Evolutionary conservation across 768 basidiomycete species (phyloP).

Genomic region (Tylopilus balloui): DNA sequence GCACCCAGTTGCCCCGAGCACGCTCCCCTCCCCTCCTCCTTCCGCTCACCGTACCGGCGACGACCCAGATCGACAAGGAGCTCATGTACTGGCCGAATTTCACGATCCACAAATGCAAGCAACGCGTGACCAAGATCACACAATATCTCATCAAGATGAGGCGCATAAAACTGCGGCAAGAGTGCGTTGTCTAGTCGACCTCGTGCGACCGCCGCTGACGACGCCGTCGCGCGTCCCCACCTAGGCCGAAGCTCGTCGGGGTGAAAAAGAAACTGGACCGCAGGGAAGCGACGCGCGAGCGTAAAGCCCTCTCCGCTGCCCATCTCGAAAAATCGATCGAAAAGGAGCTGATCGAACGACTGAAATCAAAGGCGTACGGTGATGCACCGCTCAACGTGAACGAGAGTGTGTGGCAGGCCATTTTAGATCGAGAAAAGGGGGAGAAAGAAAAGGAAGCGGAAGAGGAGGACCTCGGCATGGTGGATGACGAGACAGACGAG

Average conservation of each 20-base stretch:
- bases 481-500: constrained; percentile 53
- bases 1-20: neutral
- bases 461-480: constrained; percentile 39
- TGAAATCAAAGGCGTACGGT: constrained; percentile 96
- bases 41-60: neutral
- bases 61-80: constrained; percentile 81
- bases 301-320: constrained; percentile 93
- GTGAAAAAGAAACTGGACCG: constrained; percentile 97
- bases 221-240: neutral
- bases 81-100: constrained; percentile 99
- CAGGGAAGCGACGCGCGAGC: constrained; percentile 86
- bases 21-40: neutral
- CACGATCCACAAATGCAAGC: constrained; percentile 98
- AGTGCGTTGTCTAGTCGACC: constrained; percentile 49
- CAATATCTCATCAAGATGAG: constrained; percentile 99
- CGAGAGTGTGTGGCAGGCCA: constrained; percentile 91
- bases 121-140: constrained; percentile 96
- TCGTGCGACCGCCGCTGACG: neutral
- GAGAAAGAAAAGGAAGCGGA: constrained; percentile 42
- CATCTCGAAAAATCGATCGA: constrained; percentile 94
- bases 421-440: constrained; percentile 76
- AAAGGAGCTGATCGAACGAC: constrained; percentile 91
- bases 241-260: constrained; percentile 86
- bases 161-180: constrained; percentile 76
- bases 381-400: constrained; percentile 98